Evolutionary conservation across 164 flowering plant genomes (phyloP), one percentile per base, ranked within the genome.

Genomic region (Magnolia sinica): DNA sequence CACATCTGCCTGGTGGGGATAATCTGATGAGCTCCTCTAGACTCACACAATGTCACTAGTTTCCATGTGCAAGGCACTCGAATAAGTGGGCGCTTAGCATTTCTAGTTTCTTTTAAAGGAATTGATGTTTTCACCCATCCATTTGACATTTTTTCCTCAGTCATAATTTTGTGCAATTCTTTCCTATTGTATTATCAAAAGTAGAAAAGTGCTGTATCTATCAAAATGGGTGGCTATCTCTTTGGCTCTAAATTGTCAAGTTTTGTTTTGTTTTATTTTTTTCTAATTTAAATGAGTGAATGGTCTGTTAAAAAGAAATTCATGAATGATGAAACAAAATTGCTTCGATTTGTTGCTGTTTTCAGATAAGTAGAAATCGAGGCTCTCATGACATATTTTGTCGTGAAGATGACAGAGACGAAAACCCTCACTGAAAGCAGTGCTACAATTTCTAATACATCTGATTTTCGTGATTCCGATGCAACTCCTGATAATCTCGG

Each of bases 381-480:
- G 37, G 70, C 0, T 29, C 45, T 68, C 37, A 29, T 24, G 37
- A 68, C 37, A 68, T 68, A 16, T 29, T 68, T 29, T n/a, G 70
- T 11, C 45, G 70, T 11, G 70, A n/a, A 24, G 70, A 29, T 68
- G 70, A 24, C 49, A 29, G 70, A 68, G 49, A 68, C 24, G 7
- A 29, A 68, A 29, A 24, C 24, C 45, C 70, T 68, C 45, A 24
- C n/a, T 2, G 70, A 68, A 10, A 29, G 18, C 27, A 22, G 83
- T 74, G 76, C 77, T 76, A 87, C 84, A 79, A 84, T 83, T 72
- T 88, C 91, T 85, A 88, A 83, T 76, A 79, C 85, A 69, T 87
- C 94, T 52, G 95, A 90, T 82, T 88, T 86, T 77, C 80, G 75
- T 76, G 81, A 87, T 67, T 89, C 93, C 77, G 96, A 94, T 79